A percentile compares a stretch with the other conserved stretches of the same genome.
These are phyloP conservation scores for Pythium brachiatum DNA, from an alignment of 352 stramenopile genomes.

Conservation along the genomic window DNA sequence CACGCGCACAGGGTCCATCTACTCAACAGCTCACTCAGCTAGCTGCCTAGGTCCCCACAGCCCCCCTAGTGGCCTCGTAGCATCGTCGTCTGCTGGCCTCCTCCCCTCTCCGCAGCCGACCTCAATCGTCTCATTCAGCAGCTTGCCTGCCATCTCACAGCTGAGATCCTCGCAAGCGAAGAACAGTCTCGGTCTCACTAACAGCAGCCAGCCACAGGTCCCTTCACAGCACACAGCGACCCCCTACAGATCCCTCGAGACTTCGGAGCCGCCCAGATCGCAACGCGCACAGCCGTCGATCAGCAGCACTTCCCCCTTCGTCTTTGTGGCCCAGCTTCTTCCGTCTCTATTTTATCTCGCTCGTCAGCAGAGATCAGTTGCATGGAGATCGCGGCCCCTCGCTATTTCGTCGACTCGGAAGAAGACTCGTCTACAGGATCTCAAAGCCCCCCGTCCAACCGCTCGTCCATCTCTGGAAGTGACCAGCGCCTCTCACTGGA, in stretches of 20 bases:
- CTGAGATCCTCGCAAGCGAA: background rate
- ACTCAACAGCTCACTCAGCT: no score
- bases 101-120: background rate
- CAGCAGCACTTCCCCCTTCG: background rate
- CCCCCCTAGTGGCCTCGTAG: no score
- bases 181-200: background rate
- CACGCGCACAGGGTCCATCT: background rate
- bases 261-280: no score
- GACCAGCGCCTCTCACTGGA: background rate
- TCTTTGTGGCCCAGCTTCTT: background rate
- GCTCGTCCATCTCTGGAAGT: background rate
- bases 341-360: background rate
- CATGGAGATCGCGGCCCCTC: conserved; percentile 20
- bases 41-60: no score
- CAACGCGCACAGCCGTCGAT: no score
- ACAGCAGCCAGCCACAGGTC: no score
- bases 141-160: background rate
- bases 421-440: conserved; percentile 19
- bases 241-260: no score
- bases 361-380: conserved; percentile 11
- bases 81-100: background rate
- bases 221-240: no score
- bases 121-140: background rate
- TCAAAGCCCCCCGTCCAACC: background rate
- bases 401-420: conserved; percentile 21